phyloP scores from a whole-genome alignment of 768 basidiomycete species.

The Lactifluus echinatus region DNA sequence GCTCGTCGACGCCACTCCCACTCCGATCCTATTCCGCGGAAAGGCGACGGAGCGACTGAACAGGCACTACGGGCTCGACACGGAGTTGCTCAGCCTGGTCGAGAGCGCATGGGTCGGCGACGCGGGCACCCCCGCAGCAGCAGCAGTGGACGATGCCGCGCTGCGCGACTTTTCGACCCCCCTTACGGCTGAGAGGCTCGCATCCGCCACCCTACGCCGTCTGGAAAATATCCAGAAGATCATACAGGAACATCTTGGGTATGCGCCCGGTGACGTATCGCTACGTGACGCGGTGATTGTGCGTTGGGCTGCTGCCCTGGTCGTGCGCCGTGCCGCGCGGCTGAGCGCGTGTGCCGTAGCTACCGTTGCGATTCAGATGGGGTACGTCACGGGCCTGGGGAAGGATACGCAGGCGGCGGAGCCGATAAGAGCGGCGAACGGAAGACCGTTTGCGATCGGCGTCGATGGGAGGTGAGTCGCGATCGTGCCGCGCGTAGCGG shows the following conservation, averaged over 20 bases:
- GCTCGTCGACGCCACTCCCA: conserved; percentile 68
- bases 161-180: conserved; percentile 16
- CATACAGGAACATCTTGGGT: conserved; percentile 53
- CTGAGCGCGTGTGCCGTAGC: conserved; percentile 86
- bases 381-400: conserved; percentile 44
- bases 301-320: conserved; percentile 67
- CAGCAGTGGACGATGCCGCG: neutral
- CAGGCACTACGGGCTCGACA: conserved; percentile 90
- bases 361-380: conserved; percentile 76
- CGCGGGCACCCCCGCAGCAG: conserved; percentile 18
- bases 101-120: conserved; percentile 65
- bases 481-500: neutral
- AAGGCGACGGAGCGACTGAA: conserved; percentile 66
- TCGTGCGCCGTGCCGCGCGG: conserved; percentile 73
- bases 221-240: conserved; percentile 51
- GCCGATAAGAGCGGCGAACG: conserved; percentile 25
- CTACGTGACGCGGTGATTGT: conserved; percentile 55
- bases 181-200: conserved; percentile 8
- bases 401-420: conserved; percentile 24
- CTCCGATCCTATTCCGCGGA: conserved; percentile 71
- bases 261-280: conserved; percentile 43
- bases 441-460: conserved; percentile 64
- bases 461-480: conserved; percentile 78
- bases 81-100: conserved; percentile 80
- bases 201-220: conserved; percentile 25